Conservation (phyloP, 2,329 filamentous ascomycete genomes). For the Fusarium pseudocircinatum region DNA sequence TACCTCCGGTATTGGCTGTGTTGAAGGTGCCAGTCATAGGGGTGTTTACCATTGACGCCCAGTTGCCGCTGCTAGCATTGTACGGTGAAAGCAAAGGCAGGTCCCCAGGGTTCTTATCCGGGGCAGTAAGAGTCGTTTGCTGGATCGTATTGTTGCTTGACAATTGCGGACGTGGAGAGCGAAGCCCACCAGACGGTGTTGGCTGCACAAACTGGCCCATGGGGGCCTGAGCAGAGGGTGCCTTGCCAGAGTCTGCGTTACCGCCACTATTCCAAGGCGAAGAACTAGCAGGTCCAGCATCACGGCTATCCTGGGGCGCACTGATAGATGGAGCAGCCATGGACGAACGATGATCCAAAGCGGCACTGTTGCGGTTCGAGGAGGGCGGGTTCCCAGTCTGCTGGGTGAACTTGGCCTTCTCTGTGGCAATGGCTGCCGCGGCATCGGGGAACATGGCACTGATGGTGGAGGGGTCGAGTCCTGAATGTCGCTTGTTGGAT, state of each 20-base stretch:
- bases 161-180: slow-evolving; percentile 80
- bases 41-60: slow-evolving; percentile 98
- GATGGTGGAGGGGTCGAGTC: slow-evolving; percentile 91
- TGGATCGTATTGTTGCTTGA: slow-evolving; percentile 77
- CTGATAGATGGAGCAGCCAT: slow-evolving; percentile 80
- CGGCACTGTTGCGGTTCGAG: slow-evolving; percentile 91
- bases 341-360: slow-evolving; percentile 79
- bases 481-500: slow-evolving; percentile 93
- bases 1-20: slow-evolving; percentile 60
- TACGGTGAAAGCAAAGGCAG: slow-evolving; percentile 89
- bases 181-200: slow-evolving; percentile 75
- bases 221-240: slow-evolving; percentile 77
- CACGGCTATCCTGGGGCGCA: slow-evolving; percentile 55
- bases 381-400: slow-evolving; percentile 89
- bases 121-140: slow-evolving; percentile 80
- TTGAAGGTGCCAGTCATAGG: slow-evolving; percentile 92
- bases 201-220: slow-evolving; percentile 98
- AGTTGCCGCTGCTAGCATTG: slow-evolving; percentile 83
- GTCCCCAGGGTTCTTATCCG: slow-evolving; percentile 73
- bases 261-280: slow-evolving; percentile 80
- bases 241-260: slow-evolving; percentile 68
- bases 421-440: slow-evolving; percentile 96
- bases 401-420: slow-evolving; percentile 97
- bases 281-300: slow-evolving; percentile 45
- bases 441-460: slow-evolving; percentile 99